Evolutionary conservation across 768 basidiomycete species (phyloP).

Genomic region (Boletus subparvulus): DNA sequence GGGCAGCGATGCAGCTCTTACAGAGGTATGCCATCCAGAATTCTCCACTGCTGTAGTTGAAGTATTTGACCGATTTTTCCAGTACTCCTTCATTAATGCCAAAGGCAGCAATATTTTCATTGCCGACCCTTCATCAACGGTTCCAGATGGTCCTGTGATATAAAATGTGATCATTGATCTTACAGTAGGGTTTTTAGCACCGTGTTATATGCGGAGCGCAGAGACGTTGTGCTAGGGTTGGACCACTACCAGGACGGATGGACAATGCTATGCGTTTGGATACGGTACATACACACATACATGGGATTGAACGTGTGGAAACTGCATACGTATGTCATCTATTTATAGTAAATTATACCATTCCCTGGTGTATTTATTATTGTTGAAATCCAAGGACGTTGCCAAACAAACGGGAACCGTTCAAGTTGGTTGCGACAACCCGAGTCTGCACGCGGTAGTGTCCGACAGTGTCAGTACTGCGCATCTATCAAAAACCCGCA

Average conservation of each 20-base stretch:
- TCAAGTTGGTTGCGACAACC: no score
- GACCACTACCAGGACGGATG: background rate
- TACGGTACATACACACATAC: constrained; percentile 16
- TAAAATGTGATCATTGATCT: constrained; percentile 6
- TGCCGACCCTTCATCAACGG: constrained; percentile 14
- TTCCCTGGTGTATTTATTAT: constrained; percentile 7
- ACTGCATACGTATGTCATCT: background rate
- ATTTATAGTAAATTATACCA: background rate
- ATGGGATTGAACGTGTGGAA: background rate
- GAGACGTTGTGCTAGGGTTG: background rate
- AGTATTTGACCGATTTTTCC: constrained; percentile 2
- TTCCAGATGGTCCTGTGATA: constrained; percentile 10
- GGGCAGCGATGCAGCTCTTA: constrained; percentile 44
- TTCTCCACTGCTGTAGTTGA: background rate
- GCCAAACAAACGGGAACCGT: constrained; percentile 9
- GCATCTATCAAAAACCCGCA: no score
- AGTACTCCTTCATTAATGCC: constrained; percentile 58
- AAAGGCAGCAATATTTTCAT: constrained; percentile 52
- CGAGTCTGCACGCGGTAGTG: no score
- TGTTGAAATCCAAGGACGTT: constrained; percentile 12
- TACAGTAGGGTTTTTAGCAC: background rate
- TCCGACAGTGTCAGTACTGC: no score
- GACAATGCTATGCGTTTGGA: constrained; percentile 22
- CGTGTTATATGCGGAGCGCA: constrained; percentile 5
- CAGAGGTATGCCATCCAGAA: constrained; percentile 40